phyloP scores from a whole-genome alignment of 2,329 filamentous ascomycete species.

The Venturia effusa region DNA sequence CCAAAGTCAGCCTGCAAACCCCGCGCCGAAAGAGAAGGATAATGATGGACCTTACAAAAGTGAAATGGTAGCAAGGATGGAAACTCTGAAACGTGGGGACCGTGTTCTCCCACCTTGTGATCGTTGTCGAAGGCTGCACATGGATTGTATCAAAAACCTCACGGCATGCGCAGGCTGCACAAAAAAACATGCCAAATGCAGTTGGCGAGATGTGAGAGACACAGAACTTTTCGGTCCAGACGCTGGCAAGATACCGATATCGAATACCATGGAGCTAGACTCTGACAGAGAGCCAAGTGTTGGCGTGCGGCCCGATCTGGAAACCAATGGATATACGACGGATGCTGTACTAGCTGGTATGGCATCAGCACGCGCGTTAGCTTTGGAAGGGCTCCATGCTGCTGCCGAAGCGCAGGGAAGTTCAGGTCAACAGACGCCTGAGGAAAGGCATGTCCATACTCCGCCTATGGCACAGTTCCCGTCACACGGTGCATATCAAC shows the following conservation, averaged over 20 bases:
- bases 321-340: not conserved
- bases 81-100: constrained; percentile 62
- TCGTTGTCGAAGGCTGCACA: constrained; percentile 66
- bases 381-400: constrained; percentile 5
- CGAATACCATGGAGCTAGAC: not conserved
- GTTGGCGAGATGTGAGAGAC: constrained; percentile 70
- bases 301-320: not conserved
- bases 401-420: not conserved
- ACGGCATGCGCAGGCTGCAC: constrained; percentile 82
- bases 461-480: not conserved
- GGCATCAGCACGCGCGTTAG: constrained; percentile 1
- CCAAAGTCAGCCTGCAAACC: constrained; percentile 22
- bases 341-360: not conserved
- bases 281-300: constrained; percentile 7
- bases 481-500: not conserved
- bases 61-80: constrained; percentile 64
- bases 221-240: constrained; percentile 43
- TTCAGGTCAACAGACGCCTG: not conserved
- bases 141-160: constrained; percentile 75
- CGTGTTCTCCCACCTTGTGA: constrained; percentile 75
- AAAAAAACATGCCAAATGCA: constrained; percentile 81
- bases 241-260: constrained; percentile 4
- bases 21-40: constrained; percentile 38
- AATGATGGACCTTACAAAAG: constrained; percentile 49
- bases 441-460: not conserved